Conservation (phyloP, 768 basidiomycete genomes). For the Podaxis sp. region DNA sequence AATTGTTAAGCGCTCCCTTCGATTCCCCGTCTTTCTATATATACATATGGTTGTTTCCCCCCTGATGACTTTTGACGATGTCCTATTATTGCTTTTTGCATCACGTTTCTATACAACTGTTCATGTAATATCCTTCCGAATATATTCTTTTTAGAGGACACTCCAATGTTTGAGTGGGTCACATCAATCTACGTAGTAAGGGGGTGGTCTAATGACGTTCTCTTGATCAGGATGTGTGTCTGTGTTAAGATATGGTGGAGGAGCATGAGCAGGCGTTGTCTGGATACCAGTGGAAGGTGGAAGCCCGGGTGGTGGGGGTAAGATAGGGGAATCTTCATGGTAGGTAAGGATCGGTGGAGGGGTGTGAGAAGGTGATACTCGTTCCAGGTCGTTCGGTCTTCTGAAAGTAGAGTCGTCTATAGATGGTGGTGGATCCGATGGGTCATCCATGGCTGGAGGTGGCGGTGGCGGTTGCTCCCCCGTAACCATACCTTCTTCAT, state of each 20-base stretch:
- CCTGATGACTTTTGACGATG: constrained; percentile 16
- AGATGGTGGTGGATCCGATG: constrained; percentile 84
- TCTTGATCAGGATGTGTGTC: constrained; percentile 49
- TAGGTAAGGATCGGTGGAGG: constrained; percentile 33
- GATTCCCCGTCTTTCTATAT: constrained; percentile 11
- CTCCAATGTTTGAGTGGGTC: not conserved
- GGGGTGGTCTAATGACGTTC: constrained; percentile 57
- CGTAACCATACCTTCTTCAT: constrained; percentile 36
- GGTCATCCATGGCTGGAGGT: constrained; percentile 84
- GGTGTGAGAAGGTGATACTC: constrained; percentile 33
- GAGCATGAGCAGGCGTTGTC: constrained; percentile 58
- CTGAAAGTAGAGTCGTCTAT: constrained; percentile 76
- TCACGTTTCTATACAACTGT: constrained; percentile 19
- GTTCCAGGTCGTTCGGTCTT: constrained; percentile 40
- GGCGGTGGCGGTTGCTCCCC: constrained; percentile 57
- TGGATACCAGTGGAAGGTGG: constrained; percentile 24
- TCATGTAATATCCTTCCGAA: constrained; percentile 21
- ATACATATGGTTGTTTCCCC: constrained; percentile 23
- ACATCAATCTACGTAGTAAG: constrained; percentile 53
- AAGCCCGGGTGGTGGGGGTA: constrained; percentile 26
- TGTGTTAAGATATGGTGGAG: constrained; percentile 75
- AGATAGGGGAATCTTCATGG: constrained; percentile 15
- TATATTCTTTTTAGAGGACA: constrained; percentile 21
- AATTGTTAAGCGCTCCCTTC: constrained; percentile 60
- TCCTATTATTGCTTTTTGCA: constrained; percentile 17